Percentiles rank a stretch among this genome's conserved stretches.
Conservation (phyloP, 441 rosid species). For the Jatropha multifida region DNA sequence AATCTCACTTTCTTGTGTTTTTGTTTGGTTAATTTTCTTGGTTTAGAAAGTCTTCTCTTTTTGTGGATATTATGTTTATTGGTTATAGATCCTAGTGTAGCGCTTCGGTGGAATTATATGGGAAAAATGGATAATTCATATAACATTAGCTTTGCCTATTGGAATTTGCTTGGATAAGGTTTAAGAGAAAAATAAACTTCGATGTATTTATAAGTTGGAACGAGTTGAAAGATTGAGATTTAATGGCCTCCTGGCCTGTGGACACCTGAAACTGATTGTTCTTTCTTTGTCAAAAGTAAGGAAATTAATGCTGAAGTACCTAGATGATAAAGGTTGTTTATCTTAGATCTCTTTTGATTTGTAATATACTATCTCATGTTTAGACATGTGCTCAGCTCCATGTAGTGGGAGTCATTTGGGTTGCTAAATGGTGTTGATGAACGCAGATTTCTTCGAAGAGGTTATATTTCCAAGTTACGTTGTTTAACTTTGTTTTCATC, state of each 20-base stretch:
- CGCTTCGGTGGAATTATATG: neutral
- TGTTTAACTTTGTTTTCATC: neutral
- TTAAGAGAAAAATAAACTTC: neutral
- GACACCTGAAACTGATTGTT: neutral
- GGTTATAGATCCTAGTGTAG: constrained; percentile 18
- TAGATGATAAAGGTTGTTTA: neutral
- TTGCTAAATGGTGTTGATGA: neutral
- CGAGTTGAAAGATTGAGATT: constrained; percentile 5
- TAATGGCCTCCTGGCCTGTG: neutral
- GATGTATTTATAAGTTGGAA: neutral
- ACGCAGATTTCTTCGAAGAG: neutral
- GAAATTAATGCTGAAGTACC: neutral
- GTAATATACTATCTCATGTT: neutral
- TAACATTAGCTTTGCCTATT: neutral
- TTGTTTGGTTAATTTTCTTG: neutral
- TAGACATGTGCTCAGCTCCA: neutral
- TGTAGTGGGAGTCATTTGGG: neutral
- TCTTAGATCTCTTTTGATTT: neutral
- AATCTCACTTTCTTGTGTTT: neutral
- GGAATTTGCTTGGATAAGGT: neutral
- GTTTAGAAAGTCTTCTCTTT: neutral
- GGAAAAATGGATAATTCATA: neutral
- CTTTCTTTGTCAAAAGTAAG: neutral
- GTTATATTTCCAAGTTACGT: neutral
- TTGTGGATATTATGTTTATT: no score